phyloP scores from a whole-genome alignment of 805 yeast genomes.

The Candida saitoana region DNA sequence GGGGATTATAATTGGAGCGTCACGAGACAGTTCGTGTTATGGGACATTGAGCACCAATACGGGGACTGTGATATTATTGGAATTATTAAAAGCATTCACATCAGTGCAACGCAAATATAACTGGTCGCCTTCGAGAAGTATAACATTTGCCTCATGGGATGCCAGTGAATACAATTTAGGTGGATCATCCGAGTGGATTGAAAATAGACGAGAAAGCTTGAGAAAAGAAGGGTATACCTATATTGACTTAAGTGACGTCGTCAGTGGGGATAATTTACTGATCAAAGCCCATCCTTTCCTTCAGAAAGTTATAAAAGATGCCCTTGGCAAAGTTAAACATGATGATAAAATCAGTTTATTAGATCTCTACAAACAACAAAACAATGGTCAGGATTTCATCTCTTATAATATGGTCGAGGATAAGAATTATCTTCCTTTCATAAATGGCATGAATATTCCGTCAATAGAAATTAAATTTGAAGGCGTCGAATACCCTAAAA shows the following conservation, averaged over 20 bases:
- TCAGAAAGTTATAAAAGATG: constrained; percentile 42
- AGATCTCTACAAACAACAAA: constrained; percentile 23
- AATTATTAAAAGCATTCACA: constrained; percentile 65
- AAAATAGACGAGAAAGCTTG: constrained; percentile 49
- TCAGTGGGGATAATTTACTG: constrained; percentile 50
- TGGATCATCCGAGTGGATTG: constrained; percentile 79
- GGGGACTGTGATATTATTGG: constrained; percentile 70
- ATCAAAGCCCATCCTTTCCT: constrained; percentile 66
- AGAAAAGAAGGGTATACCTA: constrained; percentile 62
- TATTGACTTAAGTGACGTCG: constrained; percentile 68
- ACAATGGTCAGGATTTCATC: constrained; percentile 20
- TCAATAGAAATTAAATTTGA: constrained; percentile 55
- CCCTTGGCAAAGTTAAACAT: constrained; percentile 27
- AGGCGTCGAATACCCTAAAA: constrained; percentile 42
- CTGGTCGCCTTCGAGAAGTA: constrained; percentile 82
- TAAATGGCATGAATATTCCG: constrained; percentile 63
- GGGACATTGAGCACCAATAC: constrained; percentile 75
- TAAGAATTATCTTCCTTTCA: constrained; percentile 69
- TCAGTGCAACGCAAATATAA: constrained; percentile 57
- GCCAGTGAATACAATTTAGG: constrained; percentile 77
- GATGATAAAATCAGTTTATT: constrained; percentile 16
- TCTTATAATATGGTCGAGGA: constrained; percentile 35
- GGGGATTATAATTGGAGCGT: constrained; percentile 76
- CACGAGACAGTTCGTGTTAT: constrained; percentile 68
- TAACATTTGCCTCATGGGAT: constrained; percentile 81